phyloP scores from a whole-genome alignment of 176 grass and related monocot genomes.

The Juncus inflexus region DNA sequence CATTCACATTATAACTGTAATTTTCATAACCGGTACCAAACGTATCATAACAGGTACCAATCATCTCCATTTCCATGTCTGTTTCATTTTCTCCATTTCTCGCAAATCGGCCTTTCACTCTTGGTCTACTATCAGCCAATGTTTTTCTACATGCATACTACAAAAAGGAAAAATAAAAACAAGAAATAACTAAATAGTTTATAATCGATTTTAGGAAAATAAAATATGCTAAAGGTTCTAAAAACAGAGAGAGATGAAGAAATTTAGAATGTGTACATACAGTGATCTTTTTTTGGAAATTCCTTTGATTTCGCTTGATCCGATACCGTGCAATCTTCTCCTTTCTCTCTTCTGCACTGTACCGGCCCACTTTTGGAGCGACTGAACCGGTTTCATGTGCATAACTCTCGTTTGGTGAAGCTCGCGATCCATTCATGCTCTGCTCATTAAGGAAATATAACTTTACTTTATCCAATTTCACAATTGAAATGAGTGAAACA shows the following conservation, averaged over 20 bases:
- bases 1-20: conserved; percentile 27
- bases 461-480: background rate
- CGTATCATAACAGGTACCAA: conserved; percentile 37
- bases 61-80: conserved; percentile 45
- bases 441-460: conserved; percentile 26
- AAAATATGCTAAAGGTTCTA: background rate
- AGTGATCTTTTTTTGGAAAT: conserved; percentile 95
- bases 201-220: too few relatives aligned
- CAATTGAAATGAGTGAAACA: background rate
- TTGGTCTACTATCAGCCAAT: conserved; percentile 75
- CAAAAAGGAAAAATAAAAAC: background rate
- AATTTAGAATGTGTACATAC: conserved; percentile 28
- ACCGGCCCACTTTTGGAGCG: conserved; percentile 48
- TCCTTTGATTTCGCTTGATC: conserved; percentile 54
- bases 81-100: conserved; percentile 64
- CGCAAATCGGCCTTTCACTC: conserved; percentile 85
- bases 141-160: conserved; percentile 98
- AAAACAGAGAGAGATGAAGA: background rate
- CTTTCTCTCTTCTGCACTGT: conserved; percentile 69
- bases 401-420: conserved; percentile 31
- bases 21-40: conserved; percentile 27
- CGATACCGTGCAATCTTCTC: conserved; percentile 66
- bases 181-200: background rate
- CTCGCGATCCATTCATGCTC: conserved; percentile 52
- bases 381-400: conserved; percentile 41